Base-by-base conservation (phyloP, 1,284 basidiomycete species). In the Papiliotrema nemorosa region DNA sequence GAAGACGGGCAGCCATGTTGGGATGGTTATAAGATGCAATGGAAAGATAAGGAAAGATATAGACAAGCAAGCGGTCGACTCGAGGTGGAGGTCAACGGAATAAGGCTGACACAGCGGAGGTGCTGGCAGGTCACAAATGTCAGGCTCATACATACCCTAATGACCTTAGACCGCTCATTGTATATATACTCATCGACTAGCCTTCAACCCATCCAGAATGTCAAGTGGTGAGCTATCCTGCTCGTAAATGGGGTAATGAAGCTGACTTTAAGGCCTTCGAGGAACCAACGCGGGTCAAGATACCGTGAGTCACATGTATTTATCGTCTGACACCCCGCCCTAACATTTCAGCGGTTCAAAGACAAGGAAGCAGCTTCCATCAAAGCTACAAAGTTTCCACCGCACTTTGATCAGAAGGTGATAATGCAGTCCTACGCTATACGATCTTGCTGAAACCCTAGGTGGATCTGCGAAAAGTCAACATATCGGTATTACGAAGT, bases 401-500 rank as follows among this genome's bases (percentile, higher is more conserved):
- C 86, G 3, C 82, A 89, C 66, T 96, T 97, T 65, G 85, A 88
- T 42, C 85, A 87, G 74, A 92, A 93, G 81, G 90, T 87, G 35
- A 65, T 50, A 12, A 14, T 16, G 37, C n/a, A 26, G 14, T 13
- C 35, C 39, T 50, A 31, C 25, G 3, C 5, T 50, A 5, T 12
- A 3, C 4, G 12, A 42, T 26, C 38, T n/a, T n/a, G 43, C 57
- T 55, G 45, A 58, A 51, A 4, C 16, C 47, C 39, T 50, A 90
- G 86, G 90, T 97, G 46, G 92, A 97, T 73, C 88, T 94, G 83
- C 82, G 87, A 47, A 96, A 96, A 79, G 91, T 97, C 53, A 94
- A 96, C 72, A 69, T 75, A 24, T 52, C 64, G 16, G 75, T 76
- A 16, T 87, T 97, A 67, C 80, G 88, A 49, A 90, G 91, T 2